Evolutionary conservation across 2,329 filamentous ascomycete genomes (phyloP), one percentile per base, ranked within the genome.

Genomic region (Trichoderma pleuroti): DNA sequence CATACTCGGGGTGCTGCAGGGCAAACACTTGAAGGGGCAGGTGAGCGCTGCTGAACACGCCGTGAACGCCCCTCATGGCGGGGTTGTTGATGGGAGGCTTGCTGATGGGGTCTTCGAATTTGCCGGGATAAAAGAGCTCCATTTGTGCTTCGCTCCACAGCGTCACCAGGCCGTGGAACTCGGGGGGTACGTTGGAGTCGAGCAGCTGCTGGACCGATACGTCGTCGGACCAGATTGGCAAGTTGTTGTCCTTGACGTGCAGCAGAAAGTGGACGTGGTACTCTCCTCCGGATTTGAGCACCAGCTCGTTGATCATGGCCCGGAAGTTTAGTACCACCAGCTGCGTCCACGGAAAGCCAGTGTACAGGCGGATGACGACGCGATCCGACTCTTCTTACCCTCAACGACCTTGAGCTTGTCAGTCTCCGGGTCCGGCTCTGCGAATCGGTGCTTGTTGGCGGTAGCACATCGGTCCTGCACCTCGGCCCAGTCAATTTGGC

Each of bases 121-220:
- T 87, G 2, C 88, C 88, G 72, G 86, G 80, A 77, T 97, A 97
- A 79, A 93, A 90, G 70, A 94, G 85, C 70, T 86, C 86, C 92
- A 97, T 95, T 80, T 95, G 92, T 66, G 88, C 86, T 79, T 96
- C 93, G 3, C 92, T 94, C 93, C 93, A 97, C 7, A 97, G 83
- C 0, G 91, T 93, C 57, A 91, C 92, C 79, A 97, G 88, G 72
- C 90, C 88, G 77, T 91, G 92, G 80, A 97, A 97, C 77, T 95
- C 92, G 72, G 87, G 84, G 0, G 92, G 85, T 75, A 92, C 80
- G 76, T 91, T 85, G 76, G 87, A 82, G 77, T 89, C 86, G 77
- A 97, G 83, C 76, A 95, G 87, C 18, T 87, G 85, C 74, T 93
- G 87, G 71, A 93, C 93, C 0, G 90, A 91, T 36, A 87, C 85